These are phyloP conservation scores for Linum trigynum DNA, from an alignment of 345 rosid genomes.

Conservation along the genomic window DNA sequence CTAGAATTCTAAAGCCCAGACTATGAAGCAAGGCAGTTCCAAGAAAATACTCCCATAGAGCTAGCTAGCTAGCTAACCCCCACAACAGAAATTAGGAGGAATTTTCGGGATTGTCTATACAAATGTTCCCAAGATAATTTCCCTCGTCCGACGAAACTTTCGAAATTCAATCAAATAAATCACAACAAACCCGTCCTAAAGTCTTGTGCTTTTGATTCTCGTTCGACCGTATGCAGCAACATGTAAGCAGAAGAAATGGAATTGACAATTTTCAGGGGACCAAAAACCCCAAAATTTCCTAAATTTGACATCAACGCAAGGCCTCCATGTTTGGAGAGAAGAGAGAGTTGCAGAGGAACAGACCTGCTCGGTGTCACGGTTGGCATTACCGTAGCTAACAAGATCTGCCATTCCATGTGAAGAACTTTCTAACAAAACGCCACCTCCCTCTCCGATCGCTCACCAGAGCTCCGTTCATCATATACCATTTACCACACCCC, in stretches of 20 bases:
- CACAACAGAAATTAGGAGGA: neutral
- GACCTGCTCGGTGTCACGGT: constrained; percentile 81
- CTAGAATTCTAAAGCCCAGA: no score
- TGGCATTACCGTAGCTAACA: constrained; percentile 78
- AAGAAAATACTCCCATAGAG: neutral
- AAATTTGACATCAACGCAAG: neutral
- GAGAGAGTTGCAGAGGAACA: neutral
- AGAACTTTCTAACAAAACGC: constrained; percentile 37
- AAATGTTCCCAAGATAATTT: neutral
- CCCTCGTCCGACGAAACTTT: neutral
- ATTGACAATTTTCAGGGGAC: neutral
- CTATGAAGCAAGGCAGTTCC: neutral
- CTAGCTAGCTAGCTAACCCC: neutral
- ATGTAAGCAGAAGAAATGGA: neutral
- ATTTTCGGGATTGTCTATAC: neutral
- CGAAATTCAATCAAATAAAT: neutral
- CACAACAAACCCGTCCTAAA: neutral
- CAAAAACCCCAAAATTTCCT: neutral
- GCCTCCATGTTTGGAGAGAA: constrained; percentile 8
- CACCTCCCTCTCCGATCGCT: constrained; percentile 73
- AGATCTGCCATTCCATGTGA: constrained; percentile 99
- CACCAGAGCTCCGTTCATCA: constrained; percentile 78
- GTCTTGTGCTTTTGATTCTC: neutral
- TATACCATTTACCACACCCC: constrained; percentile 28
- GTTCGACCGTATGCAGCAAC: no score